Evolutionary conservation across 169 alveolate species (phyloP).

Genomic region (Neospora caninum): DNA sequence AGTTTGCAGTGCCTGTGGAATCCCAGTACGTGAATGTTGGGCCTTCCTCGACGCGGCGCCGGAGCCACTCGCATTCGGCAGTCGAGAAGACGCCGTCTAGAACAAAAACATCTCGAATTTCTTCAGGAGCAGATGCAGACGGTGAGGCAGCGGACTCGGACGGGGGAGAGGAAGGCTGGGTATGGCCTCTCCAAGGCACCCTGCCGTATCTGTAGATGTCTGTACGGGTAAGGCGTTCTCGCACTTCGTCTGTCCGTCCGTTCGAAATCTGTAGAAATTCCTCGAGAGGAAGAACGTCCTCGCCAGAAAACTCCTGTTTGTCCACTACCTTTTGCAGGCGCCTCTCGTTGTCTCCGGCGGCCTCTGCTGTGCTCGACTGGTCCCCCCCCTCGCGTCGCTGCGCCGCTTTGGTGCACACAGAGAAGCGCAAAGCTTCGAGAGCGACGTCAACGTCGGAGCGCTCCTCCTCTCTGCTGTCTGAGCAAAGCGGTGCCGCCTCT

Average conservation of each 20-base stretch:
- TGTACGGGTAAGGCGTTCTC: background rate
- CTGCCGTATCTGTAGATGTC: background rate
- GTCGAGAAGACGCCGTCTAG: conserved; percentile 42
- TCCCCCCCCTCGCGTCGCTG: background rate
- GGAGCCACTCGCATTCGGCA: conserved; percentile 57
- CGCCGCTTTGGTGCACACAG: background rate
- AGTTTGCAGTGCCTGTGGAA: background rate
- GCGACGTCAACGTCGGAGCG: background rate
- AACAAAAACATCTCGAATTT: conserved; percentile 48
- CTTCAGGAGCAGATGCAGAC: background rate
- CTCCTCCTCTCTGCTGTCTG: too few relatives aligned
- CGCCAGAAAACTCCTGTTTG: background rate
- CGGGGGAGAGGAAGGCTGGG: background rate
- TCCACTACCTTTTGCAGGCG: conserved; percentile 43
- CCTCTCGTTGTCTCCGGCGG: background rate
- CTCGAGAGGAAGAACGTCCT: background rate
- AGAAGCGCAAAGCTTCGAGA: background rate
- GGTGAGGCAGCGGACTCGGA: background rate
- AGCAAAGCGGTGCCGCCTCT: too few relatives aligned
- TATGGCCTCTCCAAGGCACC: background rate
- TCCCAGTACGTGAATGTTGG: conserved; percentile 63
- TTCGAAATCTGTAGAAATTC: background rate
- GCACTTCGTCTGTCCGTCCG: background rate
- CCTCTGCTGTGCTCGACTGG: background rate
- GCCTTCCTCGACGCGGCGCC: conserved; percentile 36